These are phyloP conservation scores for Backusella tarrabulga DNA, from an alignment of 192 early-diverging fungal genomes.

Conservation along the genomic window DNA sequence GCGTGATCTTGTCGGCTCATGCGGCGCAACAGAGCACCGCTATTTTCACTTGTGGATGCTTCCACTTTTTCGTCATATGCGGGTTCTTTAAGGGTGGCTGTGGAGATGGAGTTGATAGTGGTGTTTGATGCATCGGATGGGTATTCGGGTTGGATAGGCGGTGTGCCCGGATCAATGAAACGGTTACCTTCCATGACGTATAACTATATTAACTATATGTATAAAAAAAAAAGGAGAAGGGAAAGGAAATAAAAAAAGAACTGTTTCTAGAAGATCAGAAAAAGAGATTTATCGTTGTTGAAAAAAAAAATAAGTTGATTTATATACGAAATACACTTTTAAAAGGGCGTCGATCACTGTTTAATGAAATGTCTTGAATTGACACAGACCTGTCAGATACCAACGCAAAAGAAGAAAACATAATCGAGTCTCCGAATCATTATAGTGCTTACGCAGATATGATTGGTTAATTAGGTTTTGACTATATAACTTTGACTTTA, in stretches of 20 bases:
- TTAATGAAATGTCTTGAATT: background rate
- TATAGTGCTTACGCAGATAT: background rate
- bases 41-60: background rate
- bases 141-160: slow-evolving; percentile 7
- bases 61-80: background rate
- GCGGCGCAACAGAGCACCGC: background rate
- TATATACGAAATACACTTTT: background rate
- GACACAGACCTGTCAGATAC: background rate
- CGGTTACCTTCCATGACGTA: slow-evolving; percentile 23
- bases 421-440: background rate
- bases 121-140: background rate
- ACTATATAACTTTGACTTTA: slow-evolving; percentile 3
- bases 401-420: background rate
- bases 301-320: background rate
- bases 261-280: background rate
- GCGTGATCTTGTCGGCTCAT: slow-evolving; percentile 26
- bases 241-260: background rate
- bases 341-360: background rate
- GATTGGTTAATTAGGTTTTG: background rate
- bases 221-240: background rate
- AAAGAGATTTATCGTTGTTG: background rate
- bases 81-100: background rate
- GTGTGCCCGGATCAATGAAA: slow-evolving; percentile 24
- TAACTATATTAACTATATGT: background rate
- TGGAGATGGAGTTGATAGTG: background rate